Conservation (phyloP, 1,284 basidiomycete genomes). For the Rhodotorula sp. region DNA sequence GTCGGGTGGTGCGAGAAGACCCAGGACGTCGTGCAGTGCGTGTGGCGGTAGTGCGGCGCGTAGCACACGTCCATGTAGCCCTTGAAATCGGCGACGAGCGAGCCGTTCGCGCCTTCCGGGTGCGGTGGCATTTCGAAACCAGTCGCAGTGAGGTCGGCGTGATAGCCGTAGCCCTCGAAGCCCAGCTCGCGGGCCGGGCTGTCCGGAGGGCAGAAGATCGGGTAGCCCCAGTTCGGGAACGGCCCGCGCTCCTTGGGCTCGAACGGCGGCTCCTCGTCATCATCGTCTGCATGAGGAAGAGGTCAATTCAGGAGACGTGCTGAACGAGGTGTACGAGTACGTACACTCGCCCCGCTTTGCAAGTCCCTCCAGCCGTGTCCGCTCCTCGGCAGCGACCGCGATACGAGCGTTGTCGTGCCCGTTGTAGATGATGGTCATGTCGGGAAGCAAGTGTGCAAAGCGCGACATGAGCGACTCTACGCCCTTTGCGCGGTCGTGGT, state of each 20-base stretch:
- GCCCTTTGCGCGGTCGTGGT: slow-evolving; percentile 46
- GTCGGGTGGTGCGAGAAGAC: slow-evolving; percentile 45
- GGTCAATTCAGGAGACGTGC: not conserved
- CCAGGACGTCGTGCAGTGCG: slow-evolving; percentile 44
- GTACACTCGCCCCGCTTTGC: slow-evolving; percentile 37
- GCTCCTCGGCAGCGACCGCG: slow-evolving; percentile 43
- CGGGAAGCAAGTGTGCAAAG: slow-evolving; percentile 42
- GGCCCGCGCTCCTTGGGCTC: slow-evolving; percentile 41
- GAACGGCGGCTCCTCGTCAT: slow-evolving; percentile 38
- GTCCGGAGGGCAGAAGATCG: slow-evolving; percentile 41
- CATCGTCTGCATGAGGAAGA: slow-evolving; percentile 18
- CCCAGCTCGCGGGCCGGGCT: slow-evolving; percentile 37
- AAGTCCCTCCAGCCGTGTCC: slow-evolving; percentile 39
- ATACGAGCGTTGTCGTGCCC: slow-evolving; percentile 45
- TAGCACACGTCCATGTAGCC: slow-evolving; percentile 46
- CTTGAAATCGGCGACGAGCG: slow-evolving; percentile 40
- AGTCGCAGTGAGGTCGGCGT: slow-evolving; percentile 35
- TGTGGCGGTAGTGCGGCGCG: slow-evolving; percentile 46
- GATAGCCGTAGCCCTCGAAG: slow-evolving; percentile 41
- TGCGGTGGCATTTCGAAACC: slow-evolving; percentile 41
- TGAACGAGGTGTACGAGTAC: not conserved
- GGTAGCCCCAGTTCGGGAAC: slow-evolving; percentile 43
- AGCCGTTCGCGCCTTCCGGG: slow-evolving; percentile 33
- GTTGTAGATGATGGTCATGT: slow-evolving; percentile 46
- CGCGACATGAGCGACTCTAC: slow-evolving; percentile 40